These are phyloP conservation scores for Hymenoscyphus infarciens DNA, from an alignment of 2,329 filamentous ascomycete genomes.

Conservation along the genomic window DNA sequence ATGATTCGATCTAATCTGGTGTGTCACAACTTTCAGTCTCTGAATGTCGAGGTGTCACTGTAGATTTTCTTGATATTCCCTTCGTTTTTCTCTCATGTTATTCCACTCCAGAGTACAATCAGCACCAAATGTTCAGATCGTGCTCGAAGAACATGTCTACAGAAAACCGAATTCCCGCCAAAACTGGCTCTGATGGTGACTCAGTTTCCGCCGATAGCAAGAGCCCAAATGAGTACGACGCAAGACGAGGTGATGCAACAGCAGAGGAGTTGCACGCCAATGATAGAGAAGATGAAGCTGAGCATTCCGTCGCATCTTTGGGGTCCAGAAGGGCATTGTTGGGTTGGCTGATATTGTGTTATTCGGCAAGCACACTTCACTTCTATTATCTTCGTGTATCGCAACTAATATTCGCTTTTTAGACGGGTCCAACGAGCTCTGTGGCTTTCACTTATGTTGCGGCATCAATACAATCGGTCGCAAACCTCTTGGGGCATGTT, in stretches of 20 bases:
- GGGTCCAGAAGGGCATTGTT: conserved; percentile 8
- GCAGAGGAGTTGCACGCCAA: conserved; percentile 2
- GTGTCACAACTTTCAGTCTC: background rate
- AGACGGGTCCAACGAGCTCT: conserved; percentile 9
- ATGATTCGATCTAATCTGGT: background rate
- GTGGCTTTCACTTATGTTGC: conserved; percentile 9
- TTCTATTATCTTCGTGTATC: background rate
- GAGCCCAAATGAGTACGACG: background rate
- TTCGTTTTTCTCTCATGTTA: background rate
- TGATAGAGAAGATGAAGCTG: background rate
- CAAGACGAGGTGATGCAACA: background rate
- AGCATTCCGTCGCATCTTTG: background rate
- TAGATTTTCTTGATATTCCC: background rate
- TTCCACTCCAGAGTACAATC: background rate
- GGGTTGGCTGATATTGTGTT: conserved; percentile 9
- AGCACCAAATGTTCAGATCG: background rate
- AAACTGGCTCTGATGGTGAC: background rate
- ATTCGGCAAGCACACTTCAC: background rate
- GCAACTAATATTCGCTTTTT: background rate
- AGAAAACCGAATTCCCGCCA: background rate
- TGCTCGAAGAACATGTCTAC: background rate
- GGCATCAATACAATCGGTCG: conserved; percentile 6
- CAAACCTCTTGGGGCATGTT: conserved; percentile 9
- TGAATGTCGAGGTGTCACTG: no score
- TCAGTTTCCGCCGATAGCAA: background rate